phyloP scores from a whole-genome alignment of 257 asterid species.

The Ehretia macrophylla region DNA sequence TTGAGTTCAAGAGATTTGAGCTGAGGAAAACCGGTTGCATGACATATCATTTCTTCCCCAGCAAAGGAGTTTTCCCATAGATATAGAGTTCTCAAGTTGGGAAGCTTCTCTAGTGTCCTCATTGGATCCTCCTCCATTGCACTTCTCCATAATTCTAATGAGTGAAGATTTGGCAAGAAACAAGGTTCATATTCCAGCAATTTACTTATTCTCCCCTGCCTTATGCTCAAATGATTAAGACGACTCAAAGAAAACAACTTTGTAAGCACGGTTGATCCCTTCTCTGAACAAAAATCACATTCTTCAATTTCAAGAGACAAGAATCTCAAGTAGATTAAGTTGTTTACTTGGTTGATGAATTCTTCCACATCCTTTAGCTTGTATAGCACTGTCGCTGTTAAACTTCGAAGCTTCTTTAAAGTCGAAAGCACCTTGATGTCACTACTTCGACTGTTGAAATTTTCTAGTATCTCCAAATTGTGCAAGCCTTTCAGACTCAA shows the following conservation, averaged over 20 bases:
- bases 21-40: background rate
- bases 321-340: background rate
- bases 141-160: background rate
- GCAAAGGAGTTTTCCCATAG: background rate
- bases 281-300: background rate
- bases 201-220: background rate
- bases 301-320: background rate
- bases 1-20: background rate
- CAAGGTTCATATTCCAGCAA: background rate
- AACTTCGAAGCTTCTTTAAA: background rate
- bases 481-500: background rate
- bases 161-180: background rate
- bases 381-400: background rate
- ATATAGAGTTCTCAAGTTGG: background rate
- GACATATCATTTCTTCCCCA: background rate
- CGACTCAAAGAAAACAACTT: background rate
- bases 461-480: conserved; percentile 1
- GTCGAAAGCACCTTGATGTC: background rate
- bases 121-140: background rate
- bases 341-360: background rate
- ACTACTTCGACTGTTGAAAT: background rate
- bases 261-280: background rate
- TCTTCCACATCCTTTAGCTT: background rate
- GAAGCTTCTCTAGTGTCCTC: conserved; percentile 5
- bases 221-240: background rate